A percentile compares a stretch with the other conserved stretches of the same genome.
Evolutionary conservation across 805 yeast species (phyloP).

Genomic region (Ogataea pilisensis): DNA sequence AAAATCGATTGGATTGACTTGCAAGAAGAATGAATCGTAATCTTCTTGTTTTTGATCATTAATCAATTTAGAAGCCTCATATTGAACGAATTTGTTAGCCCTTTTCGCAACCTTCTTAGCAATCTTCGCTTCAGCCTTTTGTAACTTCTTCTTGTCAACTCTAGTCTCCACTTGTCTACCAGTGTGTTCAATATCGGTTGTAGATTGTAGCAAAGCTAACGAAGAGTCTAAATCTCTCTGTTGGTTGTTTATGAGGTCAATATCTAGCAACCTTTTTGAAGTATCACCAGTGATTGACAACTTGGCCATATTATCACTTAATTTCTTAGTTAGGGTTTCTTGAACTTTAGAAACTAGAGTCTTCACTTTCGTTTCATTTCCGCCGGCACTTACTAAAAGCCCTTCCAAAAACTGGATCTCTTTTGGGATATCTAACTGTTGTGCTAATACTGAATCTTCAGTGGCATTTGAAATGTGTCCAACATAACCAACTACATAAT

Average conservation of each 20-base stretch:
- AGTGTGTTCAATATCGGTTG: constrained; percentile 82
- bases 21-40: constrained; percentile 91
- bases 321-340: constrained; percentile 48
- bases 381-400: constrained; percentile 80
- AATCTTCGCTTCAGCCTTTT: constrained; percentile 95
- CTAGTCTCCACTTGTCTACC: constrained; percentile 90
- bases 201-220: constrained; percentile 71
- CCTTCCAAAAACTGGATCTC: constrained; percentile 68
- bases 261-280: constrained; percentile 78
- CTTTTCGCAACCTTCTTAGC: constrained; percentile 96
- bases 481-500: constrained; percentile 89
- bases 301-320: constrained; percentile 66
- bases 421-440: constrained; percentile 56
- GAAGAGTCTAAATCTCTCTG: constrained; percentile 74
- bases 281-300: constrained; percentile 80
- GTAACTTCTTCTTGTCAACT: constrained; percentile 94
- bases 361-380: constrained; percentile 51
- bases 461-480: constrained; percentile 75
- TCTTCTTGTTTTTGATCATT: constrained; percentile 61
- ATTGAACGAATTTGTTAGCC: constrained; percentile 71
- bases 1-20: constrained; percentile 91
- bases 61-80: constrained; percentile 91
- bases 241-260: constrained; percentile 64
- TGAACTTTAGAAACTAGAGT: constrained; percentile 42
- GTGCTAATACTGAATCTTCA: constrained; percentile 77